Conservation (phyloP, 148 eudicot genomes). For the Cornus suecica region DNA sequence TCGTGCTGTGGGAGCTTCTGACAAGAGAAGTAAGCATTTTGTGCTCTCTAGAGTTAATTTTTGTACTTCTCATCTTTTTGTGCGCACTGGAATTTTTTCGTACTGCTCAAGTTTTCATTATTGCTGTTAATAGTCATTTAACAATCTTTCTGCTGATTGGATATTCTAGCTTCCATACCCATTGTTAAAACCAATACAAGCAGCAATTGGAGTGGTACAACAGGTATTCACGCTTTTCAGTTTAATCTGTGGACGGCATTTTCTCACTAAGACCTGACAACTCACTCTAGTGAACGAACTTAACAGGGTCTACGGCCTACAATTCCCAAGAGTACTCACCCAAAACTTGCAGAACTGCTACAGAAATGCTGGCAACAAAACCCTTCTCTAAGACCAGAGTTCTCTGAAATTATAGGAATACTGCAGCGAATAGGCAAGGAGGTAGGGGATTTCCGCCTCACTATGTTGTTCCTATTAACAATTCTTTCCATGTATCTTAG, state of each 20-base stretch:
- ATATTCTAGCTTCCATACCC: slow-evolving; percentile 58
- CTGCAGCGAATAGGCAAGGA: slow-evolving; percentile 40
- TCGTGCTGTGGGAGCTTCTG: slow-evolving; percentile 78
- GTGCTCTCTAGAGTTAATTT: too few relatives aligned
- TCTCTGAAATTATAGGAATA: slow-evolving; percentile 48
- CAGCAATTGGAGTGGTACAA: slow-evolving; percentile 77
- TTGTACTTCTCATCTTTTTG: too few relatives aligned
- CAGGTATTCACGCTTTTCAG: slow-evolving; percentile 34
- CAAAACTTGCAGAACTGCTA: slow-evolving; percentile 50
- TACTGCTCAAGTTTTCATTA: not conserved
- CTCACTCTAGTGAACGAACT: not conserved
- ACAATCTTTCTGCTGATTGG: slow-evolving; percentile 7
- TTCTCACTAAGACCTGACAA: not conserved
- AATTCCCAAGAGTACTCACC: slow-evolving; percentile 53
- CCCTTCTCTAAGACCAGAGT: slow-evolving; percentile 54
- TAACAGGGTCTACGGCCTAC: slow-evolving; percentile 63
- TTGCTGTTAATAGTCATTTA: not conserved
- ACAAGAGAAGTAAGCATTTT: slow-evolving; percentile 57
- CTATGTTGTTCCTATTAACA: not conserved
- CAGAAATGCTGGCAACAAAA: slow-evolving; percentile 77
- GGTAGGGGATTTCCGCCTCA: slow-evolving; percentile 25
- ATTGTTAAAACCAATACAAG: slow-evolving; percentile 63
- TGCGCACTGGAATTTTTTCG: not conserved
- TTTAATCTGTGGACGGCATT: not conserved
- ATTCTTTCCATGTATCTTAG: not conserved